Percentiles rank a stretch among this genome's conserved stretches.
Conservation (phyloP, 2,329 filamentous ascomycete species). For the Claviceps maximensis region DNA sequence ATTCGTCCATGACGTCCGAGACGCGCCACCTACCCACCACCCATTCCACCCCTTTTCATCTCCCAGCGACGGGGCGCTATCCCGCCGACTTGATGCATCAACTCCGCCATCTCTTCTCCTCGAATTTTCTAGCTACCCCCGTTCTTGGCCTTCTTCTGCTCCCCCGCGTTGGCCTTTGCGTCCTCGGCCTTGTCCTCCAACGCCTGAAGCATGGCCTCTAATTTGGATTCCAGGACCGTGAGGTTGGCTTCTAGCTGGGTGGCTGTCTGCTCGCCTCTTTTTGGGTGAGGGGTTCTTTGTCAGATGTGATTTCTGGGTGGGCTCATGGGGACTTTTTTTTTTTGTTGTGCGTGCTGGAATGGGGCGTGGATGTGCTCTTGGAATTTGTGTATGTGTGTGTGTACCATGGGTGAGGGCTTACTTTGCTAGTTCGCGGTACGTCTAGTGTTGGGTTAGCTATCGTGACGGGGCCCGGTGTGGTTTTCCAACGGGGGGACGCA, state of each 20-base stretch:
- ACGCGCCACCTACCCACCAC: no score
- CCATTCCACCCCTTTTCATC: no score
- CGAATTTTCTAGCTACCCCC: no score
- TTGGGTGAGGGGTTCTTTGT: neutral
- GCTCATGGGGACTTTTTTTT: neutral
- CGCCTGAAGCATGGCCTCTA: conserved; percentile 40
- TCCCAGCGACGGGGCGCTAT: no score
- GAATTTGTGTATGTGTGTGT: no score
- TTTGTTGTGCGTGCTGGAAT: neutral
- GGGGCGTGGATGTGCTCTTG: neutral
- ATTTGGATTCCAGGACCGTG: conserved; percentile 36
- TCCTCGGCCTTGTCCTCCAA: conserved; percentile 22
- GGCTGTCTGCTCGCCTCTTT: conserved; percentile 43
- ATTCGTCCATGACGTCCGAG: no score
- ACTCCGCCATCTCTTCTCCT: no score
- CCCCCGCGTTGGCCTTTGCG: no score
- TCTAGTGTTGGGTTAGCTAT: conserved; percentile 1
- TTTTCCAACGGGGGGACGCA: neutral
- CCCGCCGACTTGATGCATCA: no score
- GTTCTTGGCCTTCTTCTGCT: no score
- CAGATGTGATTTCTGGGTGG: neutral
- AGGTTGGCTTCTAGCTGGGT: conserved; percentile 39
- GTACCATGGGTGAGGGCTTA: conserved; percentile 1
- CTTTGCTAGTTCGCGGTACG: conserved; percentile 11
- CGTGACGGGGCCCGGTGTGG: neutral